Evolutionary conservation across 305 asterid species (phyloP), one percentile per base, ranked within the genome.

Genomic region (Fraxinus angustifolia): DNA sequence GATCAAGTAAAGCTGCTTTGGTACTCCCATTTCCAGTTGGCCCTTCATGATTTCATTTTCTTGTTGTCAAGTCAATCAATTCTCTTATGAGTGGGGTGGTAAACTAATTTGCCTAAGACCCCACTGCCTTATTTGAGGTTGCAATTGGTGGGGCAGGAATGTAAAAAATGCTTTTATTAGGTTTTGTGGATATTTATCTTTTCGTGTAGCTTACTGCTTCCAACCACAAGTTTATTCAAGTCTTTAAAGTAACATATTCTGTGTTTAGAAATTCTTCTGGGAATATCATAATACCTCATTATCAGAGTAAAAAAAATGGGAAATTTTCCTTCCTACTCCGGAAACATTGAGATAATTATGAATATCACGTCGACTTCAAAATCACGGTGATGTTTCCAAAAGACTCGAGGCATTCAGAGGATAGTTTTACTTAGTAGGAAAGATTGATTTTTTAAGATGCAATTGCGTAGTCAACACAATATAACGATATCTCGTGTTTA

Each of bases 221-320:
- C 42, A 80, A 17, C 83, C 83, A 80, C 79, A 74, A 58, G 70
- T 38, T 82, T 73, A 73, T 70, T 48, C 16, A 19, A 12, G 28
- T 3, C 26, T 35, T 21, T 76, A 7, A 48, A 50, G 28, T 17
- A 56, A 40, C 16, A 40, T 10, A 10, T 40, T 40, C 16, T 40
- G 50, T 40, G 50, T 10, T 40, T 8, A 2, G 50, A 40, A 40
- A 40, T 40, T 10, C 50, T 40, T 8, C 50, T 10, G 14, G 50
- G 50, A 40, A 40, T 40, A 10, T 40, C 50, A 40, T 40, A 40
- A 40, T 40, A 40, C 14, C 16, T 40, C 50, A 40, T 40, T 40
- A 36, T 36, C 42, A 6, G 42, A 36, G 42, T 36, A 28, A 28
- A 28, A 28, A 36, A 36, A 36, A 36, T 36, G 42, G 42, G 42